Conservation (phyloP, 257 asterid species). For the Buddleja alternifolia region DNA sequence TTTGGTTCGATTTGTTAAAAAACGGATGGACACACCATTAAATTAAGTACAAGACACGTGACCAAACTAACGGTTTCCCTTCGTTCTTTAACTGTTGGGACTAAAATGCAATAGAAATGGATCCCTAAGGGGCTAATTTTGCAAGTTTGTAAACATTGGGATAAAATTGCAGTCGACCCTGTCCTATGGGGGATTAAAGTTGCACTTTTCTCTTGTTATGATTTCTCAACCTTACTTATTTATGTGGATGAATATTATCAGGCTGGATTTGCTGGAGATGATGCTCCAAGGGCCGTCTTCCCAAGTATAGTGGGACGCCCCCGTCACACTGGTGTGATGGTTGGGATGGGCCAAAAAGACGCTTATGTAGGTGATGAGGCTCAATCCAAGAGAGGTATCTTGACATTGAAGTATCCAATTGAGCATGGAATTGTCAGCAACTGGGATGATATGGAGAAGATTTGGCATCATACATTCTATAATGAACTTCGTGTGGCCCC, state of each 20-base stretch:
- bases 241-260: conserved; percentile 20
- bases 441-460: conserved; percentile 73
- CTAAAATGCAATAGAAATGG: too few species aligned
- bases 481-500: conserved; percentile 61
- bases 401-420: conserved; percentile 60
- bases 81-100: too few species aligned
- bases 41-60: too few species aligned
- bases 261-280: conserved; percentile 69
- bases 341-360: conserved; percentile 67
- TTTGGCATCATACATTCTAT: conserved; percentile 68
- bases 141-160: too few species aligned
- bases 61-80: too few species aligned
- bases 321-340: conserved; percentile 64
- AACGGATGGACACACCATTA: too few species aligned
- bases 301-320: conserved; percentile 63
- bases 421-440: conserved; percentile 62
- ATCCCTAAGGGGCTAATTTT: too few species aligned
- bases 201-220: too few species aligned
- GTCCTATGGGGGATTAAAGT: too few species aligned
- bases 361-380: conserved; percentile 53
- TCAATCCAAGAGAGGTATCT: conserved; percentile 71
- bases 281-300: conserved; percentile 63
- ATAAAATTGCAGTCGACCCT: too few species aligned
- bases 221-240: conserved; percentile 16
- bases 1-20: too few species aligned